Evolutionary conservation across 768 basidiomycete species (phyloP).

Genomic region (Coprinopsis marcescibilis): DNA sequence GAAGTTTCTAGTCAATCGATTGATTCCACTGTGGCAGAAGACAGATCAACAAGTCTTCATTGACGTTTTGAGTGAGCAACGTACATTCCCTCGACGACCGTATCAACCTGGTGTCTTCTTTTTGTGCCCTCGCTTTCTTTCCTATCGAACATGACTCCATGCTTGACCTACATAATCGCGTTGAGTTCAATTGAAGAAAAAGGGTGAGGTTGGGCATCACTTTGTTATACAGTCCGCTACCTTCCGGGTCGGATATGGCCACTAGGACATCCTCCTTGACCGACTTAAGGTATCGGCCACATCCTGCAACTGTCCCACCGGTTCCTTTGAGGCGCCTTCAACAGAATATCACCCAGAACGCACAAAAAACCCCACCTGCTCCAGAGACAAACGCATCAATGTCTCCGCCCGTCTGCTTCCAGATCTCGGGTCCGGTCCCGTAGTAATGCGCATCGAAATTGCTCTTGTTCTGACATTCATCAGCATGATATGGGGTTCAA

Average conservation of each 20-base stretch:
- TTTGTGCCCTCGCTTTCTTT: slow-evolving; percentile 93
- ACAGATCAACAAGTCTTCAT: not conserved
- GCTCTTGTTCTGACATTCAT: slow-evolving; percentile 59
- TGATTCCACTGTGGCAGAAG: slow-evolving; percentile 65
- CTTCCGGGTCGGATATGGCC: slow-evolving; percentile 86
- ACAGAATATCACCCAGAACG: too few species aligned
- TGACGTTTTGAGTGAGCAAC: slow-evolving; percentile 5
- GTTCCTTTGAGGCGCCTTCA: slow-evolving; percentile 65
- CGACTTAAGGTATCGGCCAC: slow-evolving; percentile 73
- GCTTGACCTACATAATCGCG: slow-evolving; percentile 53
- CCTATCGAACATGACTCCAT: slow-evolving; percentile 92
- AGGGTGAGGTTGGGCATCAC: slow-evolving; percentile 26
- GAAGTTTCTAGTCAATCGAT: slow-evolving; percentile 88
- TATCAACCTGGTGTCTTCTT: slow-evolving; percentile 90
- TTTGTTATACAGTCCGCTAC: slow-evolving; percentile 94
- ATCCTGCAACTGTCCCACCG: slow-evolving; percentile 90
- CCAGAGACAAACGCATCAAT: slow-evolving; percentile 86
- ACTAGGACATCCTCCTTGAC: slow-evolving; percentile 62
- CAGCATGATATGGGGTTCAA: not conserved
- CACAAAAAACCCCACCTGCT: slow-evolving; percentile 49
- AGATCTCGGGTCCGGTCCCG: slow-evolving; percentile 93
- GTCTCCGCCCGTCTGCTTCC: slow-evolving; percentile 82
- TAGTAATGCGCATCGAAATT: slow-evolving; percentile 87
- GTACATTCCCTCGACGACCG: slow-evolving; percentile 90
- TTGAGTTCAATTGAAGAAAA: not conserved